These are phyloP conservation scores for Alternaria sp. DNA, from an alignment of 2,329 filamentous ascomycete genomes.

Conservation along the genomic window DNA sequence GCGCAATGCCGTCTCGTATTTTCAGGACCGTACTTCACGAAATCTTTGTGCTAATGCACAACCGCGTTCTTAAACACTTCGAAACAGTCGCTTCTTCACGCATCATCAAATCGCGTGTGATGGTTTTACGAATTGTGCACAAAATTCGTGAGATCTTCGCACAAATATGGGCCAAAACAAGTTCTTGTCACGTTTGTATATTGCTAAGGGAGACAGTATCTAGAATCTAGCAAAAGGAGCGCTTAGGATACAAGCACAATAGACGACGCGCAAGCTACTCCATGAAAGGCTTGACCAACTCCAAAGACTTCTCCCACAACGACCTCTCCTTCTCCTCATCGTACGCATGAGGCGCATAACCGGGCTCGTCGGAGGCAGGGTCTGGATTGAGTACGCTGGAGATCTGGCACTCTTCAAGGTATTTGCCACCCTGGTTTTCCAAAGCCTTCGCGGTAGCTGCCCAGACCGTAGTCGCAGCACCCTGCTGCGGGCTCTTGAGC, in stretches of 20 bases:
- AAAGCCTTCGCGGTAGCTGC: conserved; percentile 44
- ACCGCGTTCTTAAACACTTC: background rate
- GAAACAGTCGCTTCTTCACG: background rate
- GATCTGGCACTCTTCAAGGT: conserved; percentile 40
- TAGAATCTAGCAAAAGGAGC: background rate
- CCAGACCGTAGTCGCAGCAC: conserved; percentile 49
- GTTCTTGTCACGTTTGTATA: background rate
- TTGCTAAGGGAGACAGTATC: background rate
- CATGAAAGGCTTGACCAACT: conserved; percentile 18
- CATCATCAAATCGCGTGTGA: background rate
- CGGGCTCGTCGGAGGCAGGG: background rate
- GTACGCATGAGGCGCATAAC: conserved; percentile 46
- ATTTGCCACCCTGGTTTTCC: conserved; percentile 46
- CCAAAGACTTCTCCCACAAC: conserved; percentile 49
- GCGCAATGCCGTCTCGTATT: background rate
- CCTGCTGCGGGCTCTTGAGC: conserved; percentile 47
- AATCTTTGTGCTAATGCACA: background rate
- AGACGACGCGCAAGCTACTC: background rate
- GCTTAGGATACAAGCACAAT: background rate
- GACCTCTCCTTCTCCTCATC: conserved; percentile 54
- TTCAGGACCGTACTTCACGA: background rate
- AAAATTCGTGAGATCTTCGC: background rate
- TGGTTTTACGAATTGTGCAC: background rate
- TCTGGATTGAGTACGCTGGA: background rate
- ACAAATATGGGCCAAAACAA: background rate